A percentile compares a stretch with the other conserved stretches of the same genome.
Conservation (phyloP, 1,284 basidiomycete genomes). For the Lentinula novae-zelandiae region DNA sequence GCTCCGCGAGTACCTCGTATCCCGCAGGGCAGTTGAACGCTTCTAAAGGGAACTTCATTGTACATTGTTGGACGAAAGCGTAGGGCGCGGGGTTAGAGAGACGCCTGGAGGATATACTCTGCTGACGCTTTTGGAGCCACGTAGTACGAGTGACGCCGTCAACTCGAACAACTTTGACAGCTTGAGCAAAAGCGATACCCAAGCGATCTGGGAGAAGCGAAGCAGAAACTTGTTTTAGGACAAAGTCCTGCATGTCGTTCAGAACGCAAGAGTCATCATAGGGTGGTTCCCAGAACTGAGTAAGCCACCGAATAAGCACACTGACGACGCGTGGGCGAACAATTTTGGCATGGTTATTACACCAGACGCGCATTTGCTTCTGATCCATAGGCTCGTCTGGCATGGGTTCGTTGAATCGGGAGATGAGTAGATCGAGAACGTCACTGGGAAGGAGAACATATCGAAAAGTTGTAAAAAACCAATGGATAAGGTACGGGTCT, state of each 20-base stretch:
- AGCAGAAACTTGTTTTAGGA: conserved; percentile 20
- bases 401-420: conserved; percentile 51
- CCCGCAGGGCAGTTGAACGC: conserved; percentile 32
- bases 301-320: conserved; percentile 72
- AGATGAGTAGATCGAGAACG: conserved; percentile 51
- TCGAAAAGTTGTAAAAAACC: conserved; percentile 78
- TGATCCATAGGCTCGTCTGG: conserved; percentile 25
- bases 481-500: conserved; percentile 35
- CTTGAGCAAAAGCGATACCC: conserved; percentile 20
- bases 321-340: conserved; percentile 65
- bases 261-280: conserved; percentile 37
- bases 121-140: conserved; percentile 12
- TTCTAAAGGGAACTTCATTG: neutral
- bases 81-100: neutral
- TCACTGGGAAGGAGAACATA: conserved; percentile 61
- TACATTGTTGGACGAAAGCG: neutral
- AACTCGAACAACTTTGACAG: conserved; percentile 5
- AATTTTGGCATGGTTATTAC: conserved; percentile 23
- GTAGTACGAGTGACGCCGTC: neutral
- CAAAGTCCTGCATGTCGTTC: conserved; percentile 31
- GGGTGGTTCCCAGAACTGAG: conserved; percentile 66
- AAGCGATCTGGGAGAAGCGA: conserved; percentile 10
- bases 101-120: neutral
- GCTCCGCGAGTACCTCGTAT: conserved; percentile 36
- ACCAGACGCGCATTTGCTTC: conserved; percentile 43